Base-by-base conservation (phyloP, 2,329 filamentous ascomycete genomes). In the Tolypocladium inflatum region DNA sequence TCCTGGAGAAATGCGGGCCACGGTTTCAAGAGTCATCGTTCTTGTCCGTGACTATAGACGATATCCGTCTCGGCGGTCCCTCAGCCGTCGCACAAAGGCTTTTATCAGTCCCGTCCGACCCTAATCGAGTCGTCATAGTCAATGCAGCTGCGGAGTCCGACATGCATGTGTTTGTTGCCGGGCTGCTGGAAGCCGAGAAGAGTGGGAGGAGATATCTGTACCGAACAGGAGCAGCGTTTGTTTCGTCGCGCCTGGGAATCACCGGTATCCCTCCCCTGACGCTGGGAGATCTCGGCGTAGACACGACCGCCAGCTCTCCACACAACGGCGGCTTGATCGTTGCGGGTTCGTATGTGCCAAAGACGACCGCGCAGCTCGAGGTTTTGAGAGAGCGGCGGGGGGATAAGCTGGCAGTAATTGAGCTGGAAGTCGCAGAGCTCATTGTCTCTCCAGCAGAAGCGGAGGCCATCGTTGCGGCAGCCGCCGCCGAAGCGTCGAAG, bases 311-410 rank as follows among this genome's bases (percentile, higher is more conserved):
- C n/a, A 19, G 21, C 2, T 15, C 21, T 8, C 26, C 58, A 35
- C 30, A 51, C 19, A 51, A 35, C 6, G 81, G 81, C 0, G 80
- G 80, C 0, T 64, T 84, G 4, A 76, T 83, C 33, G 72, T 84
- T 35, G 80, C 80, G 0, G 80, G 81, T 0, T 81, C 78, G 0
- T 83, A 84, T 57, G 80, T 83, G 0, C 79, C 80, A 2, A 83
- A 83, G 63, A 84, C 81, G 4, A 84, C 81, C 0, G 75, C 77
- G 0, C 81, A 84, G 60, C 68, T 83, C 2, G 72, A 76, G 37
- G 65, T 67, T 2, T 65, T 83, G 23, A 67, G 70, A 0, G 66
- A 72, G 15, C 66, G 66, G 38, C 70, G 75, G 23, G 73, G 71
- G 1, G 61, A 68, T 1, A 69, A 73, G 43, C 69, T 82, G 1